Base-by-base conservation (phyloP, 2,329 filamentous ascomycete species). In the Colletotrichum sp. region DNA sequence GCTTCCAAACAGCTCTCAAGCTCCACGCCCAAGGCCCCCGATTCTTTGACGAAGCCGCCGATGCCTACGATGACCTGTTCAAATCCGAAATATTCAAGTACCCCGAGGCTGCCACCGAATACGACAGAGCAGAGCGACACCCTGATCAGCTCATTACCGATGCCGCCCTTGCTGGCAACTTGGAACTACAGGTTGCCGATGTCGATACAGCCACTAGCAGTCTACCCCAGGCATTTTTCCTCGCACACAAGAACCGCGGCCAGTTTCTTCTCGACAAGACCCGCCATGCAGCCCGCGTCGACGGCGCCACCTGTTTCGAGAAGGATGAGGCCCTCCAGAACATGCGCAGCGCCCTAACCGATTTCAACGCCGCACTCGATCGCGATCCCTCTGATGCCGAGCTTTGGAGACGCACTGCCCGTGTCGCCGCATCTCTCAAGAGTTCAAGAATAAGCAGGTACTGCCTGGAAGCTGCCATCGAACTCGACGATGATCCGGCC, bases 211-310 rank as follows among this genome's bases (percentile, higher is more conserved):
- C 93, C 3, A 95, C 93, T 18, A 97, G 94, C 81, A 96, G 94
- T 65, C 87, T 99, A 12, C 93, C 95, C 0, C 96, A 98, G 81
- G 96, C 98, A 13, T 89, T 99, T 24, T 98, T 98, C 81, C 90
- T 99, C 9, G 95, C 96, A 2, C 95, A 98, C 88, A 99, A 99
- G 85, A 99, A 99, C 80, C 93, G 96, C 85, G 97, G 96, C 57
- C 95, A 99, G 81, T 98, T 98, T 82, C 88, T 94, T 74, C 88
- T 99, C n/a, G 96, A 99, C 82, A 88, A 86, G 74, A 91, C 94
- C 79, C 92, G 89, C 79, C 86, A 91, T 83, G 89, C 86, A 63
- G 83, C 87, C 13, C 86, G 86, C 34, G 77, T 79, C 4, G 76
- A 80, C 12, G 77, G 79, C 8, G 75, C 77, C 18, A 78, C 82